These are phyloP conservation scores for Rhodosporidiobolus sp. DNA, from an alignment of 768 basidiomycete species.

Conservation along the genomic window DNA sequence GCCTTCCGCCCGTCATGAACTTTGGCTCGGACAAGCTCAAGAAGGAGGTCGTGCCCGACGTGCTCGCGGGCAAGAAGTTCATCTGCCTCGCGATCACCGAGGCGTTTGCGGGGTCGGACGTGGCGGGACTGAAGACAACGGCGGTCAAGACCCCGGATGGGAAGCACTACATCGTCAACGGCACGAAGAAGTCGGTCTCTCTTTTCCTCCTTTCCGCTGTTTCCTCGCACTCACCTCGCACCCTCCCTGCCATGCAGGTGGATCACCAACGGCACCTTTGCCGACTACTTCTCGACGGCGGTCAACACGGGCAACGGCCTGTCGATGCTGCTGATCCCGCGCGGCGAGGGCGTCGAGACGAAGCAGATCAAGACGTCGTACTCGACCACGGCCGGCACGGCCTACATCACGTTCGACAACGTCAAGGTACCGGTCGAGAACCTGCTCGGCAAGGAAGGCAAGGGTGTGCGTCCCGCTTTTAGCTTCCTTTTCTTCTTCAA, in stretches of 20 bases:
- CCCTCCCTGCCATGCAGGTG: not conserved
- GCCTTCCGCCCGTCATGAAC: conserved; percentile 41
- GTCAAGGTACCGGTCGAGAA: conserved; percentile 46
- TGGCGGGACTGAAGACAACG: conserved; percentile 39
- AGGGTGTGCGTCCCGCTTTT: conserved; percentile 24
- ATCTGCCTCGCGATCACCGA: conserved; percentile 42
- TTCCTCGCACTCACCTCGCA: no score
- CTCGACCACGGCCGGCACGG: conserved; percentile 42
- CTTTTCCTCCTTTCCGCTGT: no score
- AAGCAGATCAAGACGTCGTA: conserved; percentile 35
- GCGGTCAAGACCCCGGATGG: conserved; percentile 44
- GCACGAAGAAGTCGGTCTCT: conserved; percentile 29
- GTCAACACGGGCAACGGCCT: conserved; percentile 43
- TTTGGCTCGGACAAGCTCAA: conserved; percentile 39
- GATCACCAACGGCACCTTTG: conserved; percentile 37
- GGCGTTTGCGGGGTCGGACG: conserved; percentile 41
- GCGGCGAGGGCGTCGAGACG: conserved; percentile 41
- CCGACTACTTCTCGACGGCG: conserved; percentile 40
- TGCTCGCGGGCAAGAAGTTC: conserved; percentile 37
- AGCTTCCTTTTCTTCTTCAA: not conserved
- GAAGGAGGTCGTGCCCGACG: conserved; percentile 37
- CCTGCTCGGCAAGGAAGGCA: conserved; percentile 45
- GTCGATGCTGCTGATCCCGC: conserved; percentile 46
- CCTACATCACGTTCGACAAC: conserved; percentile 44
- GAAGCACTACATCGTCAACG: conserved; percentile 45